A percentile compares a stretch with the other conserved stretches of the same genome.
Evolutionary conservation across 371 early-diverging fungal species (phyloP).

Genomic region (Umbelopsis sp.): DNA sequence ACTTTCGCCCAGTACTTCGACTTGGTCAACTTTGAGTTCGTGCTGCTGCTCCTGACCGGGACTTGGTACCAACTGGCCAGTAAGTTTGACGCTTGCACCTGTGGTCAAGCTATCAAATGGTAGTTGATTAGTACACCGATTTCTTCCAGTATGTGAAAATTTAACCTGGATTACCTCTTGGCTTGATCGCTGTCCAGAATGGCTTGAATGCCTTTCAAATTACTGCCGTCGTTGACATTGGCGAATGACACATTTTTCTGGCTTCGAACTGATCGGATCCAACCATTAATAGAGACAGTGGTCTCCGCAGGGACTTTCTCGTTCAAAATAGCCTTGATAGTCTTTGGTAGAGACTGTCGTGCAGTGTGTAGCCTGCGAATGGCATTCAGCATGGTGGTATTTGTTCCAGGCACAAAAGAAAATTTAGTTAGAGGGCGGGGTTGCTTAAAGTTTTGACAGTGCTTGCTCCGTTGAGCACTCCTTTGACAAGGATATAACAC

Average conservation of each 20-base stretch:
- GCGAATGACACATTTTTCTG: slow-evolving; percentile 81
- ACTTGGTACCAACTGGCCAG: slow-evolving; percentile 67
- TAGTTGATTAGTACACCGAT: background rate
- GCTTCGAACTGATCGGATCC: slow-evolving; percentile 82
- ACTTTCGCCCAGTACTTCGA: slow-evolving; percentile 68
- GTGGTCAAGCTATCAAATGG: slow-evolving; percentile 54
- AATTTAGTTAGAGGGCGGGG: background rate
- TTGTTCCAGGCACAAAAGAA: background rate
- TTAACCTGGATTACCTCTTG: slow-evolving; percentile 39
- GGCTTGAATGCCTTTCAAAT: slow-evolving; percentile 72
- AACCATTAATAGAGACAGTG: slow-evolving; percentile 66
- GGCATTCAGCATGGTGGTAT: background rate
- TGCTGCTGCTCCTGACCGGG: slow-evolving; percentile 73
- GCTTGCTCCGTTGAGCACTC: too few species aligned
- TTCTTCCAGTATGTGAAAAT: background rate
- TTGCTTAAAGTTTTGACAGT: background rate
- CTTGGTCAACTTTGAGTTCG: slow-evolving; percentile 68
- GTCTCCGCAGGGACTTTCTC: background rate
- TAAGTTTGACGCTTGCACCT: slow-evolving; percentile 73
- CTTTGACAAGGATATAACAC: too few species aligned
- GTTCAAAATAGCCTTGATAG: background rate
- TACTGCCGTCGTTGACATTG: slow-evolving; percentile 80
- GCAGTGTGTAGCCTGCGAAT: background rate
- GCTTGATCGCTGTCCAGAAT: slow-evolving; percentile 60
- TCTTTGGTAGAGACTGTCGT: slow-evolving; percentile 3